Conservation (phyloP, 2,329 filamentous ascomycete species). For the Pezicula radicicola region DNA sequence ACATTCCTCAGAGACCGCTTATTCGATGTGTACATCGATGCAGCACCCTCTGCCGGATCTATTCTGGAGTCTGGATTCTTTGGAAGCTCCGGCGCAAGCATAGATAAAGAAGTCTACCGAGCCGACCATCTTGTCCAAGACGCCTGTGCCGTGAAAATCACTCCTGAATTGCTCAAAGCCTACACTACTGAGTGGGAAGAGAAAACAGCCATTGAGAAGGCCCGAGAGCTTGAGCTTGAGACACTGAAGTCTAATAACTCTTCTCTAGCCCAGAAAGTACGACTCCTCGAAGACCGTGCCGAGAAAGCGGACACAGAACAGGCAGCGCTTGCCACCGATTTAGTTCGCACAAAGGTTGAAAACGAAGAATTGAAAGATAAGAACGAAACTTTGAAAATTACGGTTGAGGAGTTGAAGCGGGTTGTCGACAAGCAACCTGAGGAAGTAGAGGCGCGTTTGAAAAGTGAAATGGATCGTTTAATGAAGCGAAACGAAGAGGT, state of each 20-base stretch:
- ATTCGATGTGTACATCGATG: conserved; percentile 97
- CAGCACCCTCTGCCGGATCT: conserved; percentile 85
- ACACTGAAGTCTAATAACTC: conserved; percentile 64
- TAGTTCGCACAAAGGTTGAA: conserved; percentile 89
- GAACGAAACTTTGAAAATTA: conserved; percentile 82
- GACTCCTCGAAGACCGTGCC: conserved; percentile 80
- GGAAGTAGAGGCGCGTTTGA: conserved; percentile 80
- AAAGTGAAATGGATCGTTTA: conserved; percentile 83
- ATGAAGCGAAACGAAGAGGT: conserved; percentile 92
- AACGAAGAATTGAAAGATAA: conserved; percentile 87
- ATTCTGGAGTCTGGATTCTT: conserved; percentile 97
- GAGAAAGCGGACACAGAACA: conserved; percentile 90
- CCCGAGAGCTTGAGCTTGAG: conserved; percentile 79
- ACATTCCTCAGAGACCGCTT: conserved; percentile 89
- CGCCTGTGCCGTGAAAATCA: conserved; percentile 83
- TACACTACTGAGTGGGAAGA: conserved; percentile 93
- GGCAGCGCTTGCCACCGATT: conserved; percentile 82
- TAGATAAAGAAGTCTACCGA: conserved; percentile 94
- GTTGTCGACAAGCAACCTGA: conserved; percentile 88
- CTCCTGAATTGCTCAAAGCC: conserved; percentile 73
- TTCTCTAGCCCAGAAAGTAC: conserved; percentile 71
- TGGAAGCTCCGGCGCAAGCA: conserved; percentile 80
- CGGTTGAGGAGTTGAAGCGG: conserved; percentile 79
- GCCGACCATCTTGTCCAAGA: conserved; percentile 92
- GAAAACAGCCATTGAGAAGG: conserved; percentile 76